These are phyloP conservation scores for Penicillium robsamsonii DNA, from an alignment of 495 filamentous ascomycete species.

Conservation along the genomic window DNA sequence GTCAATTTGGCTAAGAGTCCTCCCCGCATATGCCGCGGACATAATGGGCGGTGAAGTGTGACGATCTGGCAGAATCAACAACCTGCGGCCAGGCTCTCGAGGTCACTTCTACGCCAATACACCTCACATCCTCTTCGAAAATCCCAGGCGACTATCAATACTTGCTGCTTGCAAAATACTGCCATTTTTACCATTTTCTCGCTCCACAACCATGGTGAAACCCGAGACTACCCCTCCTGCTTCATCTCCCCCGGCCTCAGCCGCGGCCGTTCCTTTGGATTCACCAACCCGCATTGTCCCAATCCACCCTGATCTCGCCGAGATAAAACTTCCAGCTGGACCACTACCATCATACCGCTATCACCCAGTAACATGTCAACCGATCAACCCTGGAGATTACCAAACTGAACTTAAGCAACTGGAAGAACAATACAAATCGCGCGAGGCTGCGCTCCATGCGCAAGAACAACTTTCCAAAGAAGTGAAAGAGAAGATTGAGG, in stretches of 20 bases:
- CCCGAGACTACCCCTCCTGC: slow-evolving; percentile 31
- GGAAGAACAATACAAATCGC: slow-evolving; percentile 38
- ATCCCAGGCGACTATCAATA: not conserved
- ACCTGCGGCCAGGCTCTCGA: not conserved
- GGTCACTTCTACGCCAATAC: slow-evolving; percentile 1
- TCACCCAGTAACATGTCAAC: slow-evolving; percentile 42
- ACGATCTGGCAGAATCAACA: slow-evolving; percentile 4
- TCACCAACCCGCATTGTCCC: slow-evolving; percentile 39
- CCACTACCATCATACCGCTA: slow-evolving; percentile 35
- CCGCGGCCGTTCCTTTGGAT: slow-evolving; percentile 32
- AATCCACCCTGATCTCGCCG: slow-evolving; percentile 43
- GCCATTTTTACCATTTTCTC: not conserved
- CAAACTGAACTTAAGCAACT: slow-evolving; percentile 37
- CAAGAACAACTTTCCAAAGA: slow-evolving; percentile 42
- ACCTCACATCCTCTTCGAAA: not conserved
- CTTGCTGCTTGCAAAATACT: not conserved
- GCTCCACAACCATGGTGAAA: slow-evolving; percentile 20
- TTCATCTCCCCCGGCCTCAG: slow-evolving; percentile 32
- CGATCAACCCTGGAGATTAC: slow-evolving; percentile 31
- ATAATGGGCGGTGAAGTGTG: slow-evolving; percentile 6
- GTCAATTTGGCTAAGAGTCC: slow-evolving; percentile 7
- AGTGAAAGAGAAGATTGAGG: slow-evolving; percentile 39
- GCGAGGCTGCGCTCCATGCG: slow-evolving; percentile 38
- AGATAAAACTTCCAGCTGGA: slow-evolving; percentile 39
- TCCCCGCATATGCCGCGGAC: slow-evolving; percentile 18